Conservation (phyloP, 306 rosid species). For the Cicer pinnatifidum region DNA sequence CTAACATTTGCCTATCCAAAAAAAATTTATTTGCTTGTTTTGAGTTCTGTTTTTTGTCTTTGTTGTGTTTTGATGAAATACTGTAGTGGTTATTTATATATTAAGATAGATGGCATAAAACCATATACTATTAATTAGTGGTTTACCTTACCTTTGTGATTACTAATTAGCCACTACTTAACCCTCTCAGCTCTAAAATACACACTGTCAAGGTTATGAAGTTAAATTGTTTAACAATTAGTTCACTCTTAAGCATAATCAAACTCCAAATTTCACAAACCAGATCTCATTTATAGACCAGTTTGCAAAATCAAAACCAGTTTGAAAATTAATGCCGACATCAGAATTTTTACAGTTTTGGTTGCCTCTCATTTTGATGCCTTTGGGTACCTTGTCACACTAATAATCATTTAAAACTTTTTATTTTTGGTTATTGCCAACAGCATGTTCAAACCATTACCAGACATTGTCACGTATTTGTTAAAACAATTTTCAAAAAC, state of each 20-base stretch:
- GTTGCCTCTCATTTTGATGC: not conserved
- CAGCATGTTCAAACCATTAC: too few species aligned
- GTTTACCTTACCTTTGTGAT: not conserved
- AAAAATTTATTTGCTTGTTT: conserved; percentile 9
- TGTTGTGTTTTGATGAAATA: not conserved
- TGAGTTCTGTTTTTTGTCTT: not conserved
- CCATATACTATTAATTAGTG: not conserved
- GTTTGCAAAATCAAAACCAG: not conserved
- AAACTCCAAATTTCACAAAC: not conserved
- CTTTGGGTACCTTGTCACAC: not conserved
- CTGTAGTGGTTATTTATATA: not conserved
- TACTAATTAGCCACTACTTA: not conserved
- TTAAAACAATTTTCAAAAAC: too few species aligned
- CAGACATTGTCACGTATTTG: too few species aligned
- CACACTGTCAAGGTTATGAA: not conserved
- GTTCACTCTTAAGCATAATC: not conserved
- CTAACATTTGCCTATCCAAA: too few species aligned
- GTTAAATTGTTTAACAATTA: not conserved
- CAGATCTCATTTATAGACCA: not conserved
- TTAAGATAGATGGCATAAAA: not conserved
- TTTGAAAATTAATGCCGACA: not conserved
- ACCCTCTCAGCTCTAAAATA: conserved; percentile 1
- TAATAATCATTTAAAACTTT: not conserved
- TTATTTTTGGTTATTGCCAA: too few species aligned
- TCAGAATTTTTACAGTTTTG: not conserved